phyloP scores from a whole-genome alignment of 352 stramenopile genomes.

The Phytophthora syringae region DNA sequence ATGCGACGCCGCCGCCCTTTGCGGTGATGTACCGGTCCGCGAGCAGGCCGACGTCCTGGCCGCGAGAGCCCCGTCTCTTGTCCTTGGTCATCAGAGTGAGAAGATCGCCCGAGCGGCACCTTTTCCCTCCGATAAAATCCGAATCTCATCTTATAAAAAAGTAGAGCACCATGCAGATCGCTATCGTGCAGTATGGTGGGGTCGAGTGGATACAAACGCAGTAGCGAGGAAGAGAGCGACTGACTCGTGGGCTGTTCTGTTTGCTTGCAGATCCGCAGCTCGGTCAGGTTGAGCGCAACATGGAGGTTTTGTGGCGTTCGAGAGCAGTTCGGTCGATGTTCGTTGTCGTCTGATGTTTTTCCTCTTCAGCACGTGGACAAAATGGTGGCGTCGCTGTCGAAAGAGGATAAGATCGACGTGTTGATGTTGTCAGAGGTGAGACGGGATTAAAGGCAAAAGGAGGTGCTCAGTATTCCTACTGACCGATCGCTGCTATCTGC shows the following conservation, averaged over 20 bases:
- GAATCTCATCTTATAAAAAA: background rate
- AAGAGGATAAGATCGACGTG: conserved; percentile 62
- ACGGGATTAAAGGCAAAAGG: too few relatives aligned
- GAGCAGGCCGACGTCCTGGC: too few relatives aligned
- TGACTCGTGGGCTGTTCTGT: background rate
- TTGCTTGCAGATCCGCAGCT: conserved; percentile 66
- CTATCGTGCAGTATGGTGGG: conserved; percentile 85
- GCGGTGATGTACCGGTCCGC: too few relatives aligned
- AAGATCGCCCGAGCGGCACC: too few relatives aligned
- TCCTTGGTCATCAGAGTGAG: too few relatives aligned
- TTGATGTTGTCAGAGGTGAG: conserved; percentile 82
- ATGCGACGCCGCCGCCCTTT: too few relatives aligned
- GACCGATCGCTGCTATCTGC: too few relatives aligned
- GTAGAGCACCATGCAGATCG: conserved; percentile 53
- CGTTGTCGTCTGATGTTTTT: background rate
- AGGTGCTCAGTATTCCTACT: too few relatives aligned
- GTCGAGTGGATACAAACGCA: background rate
- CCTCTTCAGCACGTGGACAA: conserved; percentile 55
- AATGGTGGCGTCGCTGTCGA: conserved; percentile 62
- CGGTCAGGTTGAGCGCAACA: conserved; percentile 69
- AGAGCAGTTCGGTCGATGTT: background rate
- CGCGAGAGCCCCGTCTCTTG: too few relatives aligned
- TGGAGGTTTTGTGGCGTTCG: conserved; percentile 45
- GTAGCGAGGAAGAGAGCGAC: background rate
- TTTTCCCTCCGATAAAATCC: background rate